Evolutionary conservation across 331 rosid genomes (phyloP), one percentile per base, ranked within the genome.

Genomic region (Spiraea crenata): DNA sequence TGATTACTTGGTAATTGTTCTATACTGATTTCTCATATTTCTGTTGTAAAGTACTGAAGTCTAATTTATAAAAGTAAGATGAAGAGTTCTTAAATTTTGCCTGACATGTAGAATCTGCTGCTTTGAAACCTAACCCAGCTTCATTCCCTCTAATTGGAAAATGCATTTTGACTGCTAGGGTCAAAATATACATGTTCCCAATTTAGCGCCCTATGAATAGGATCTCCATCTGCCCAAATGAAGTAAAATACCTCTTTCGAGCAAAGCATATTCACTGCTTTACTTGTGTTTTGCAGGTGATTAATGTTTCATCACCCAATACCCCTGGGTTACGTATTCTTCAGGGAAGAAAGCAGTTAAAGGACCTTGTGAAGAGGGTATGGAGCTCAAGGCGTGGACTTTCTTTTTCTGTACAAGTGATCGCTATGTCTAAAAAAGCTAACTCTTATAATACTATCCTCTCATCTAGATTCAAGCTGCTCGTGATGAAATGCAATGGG

Each of bases 401-500:
- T 57, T 19, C 41, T 39, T n/a, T 25, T 45, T 25, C 2, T 63
- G 17, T 34, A 42, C 66, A 38, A 42, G 54, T 63, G 56, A 17
- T 42, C 51, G 48, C 12, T 11, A 45, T 31, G 4, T 69, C 40
- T 66, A 31, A 44, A 49, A 34, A 80, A 11, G 19, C 65, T 55
- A 47, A 72, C 68, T 69, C 44, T 42, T 73, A 35, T 54, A 54
- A 74, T 25, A 34, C 74, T 83, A 15, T 65, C 70, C 68, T 70
- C 51, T 78, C 63, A 8, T 83, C 59, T 67, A 93, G 99, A 87
- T 93, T 78, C 99, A 93, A 71, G 97, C 95, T 60, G 97, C 99
- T 73, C 90, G 99, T 62, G 92, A 93, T 81, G 99, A 93, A 80
- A 93, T 93, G 99, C 99, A 93, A 87, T 93, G 97, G 99, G 99